Percentiles rank a stretch among this genome's conserved stretches.
phyloP scores from a whole-genome alignment of 2,329 filamentous ascomycete species.

The Alternaria angustiovoidea region DNA sequence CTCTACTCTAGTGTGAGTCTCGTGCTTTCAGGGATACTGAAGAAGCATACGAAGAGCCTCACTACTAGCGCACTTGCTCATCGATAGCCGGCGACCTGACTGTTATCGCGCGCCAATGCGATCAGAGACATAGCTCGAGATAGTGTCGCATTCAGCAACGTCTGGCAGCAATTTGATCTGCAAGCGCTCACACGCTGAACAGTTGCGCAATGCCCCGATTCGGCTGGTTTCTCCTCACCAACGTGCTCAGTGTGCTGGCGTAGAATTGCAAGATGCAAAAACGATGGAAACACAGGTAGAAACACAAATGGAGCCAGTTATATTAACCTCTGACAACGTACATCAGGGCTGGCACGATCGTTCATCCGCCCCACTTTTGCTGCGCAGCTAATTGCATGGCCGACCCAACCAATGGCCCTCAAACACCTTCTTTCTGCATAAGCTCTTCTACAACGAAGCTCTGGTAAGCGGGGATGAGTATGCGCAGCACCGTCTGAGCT shows the following conservation, averaged over 20 bases:
- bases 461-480: not conserved
- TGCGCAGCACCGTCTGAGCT: slow-evolving; percentile 7
- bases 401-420: not conserved
- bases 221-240: not conserved
- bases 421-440: not conserved
- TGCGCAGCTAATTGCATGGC: not conserved
- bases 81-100: too few species aligned
- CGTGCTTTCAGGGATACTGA: not conserved
- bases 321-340: not conserved
- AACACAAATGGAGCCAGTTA: not conserved
- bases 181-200: not conserved
- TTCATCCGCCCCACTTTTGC: not conserved
- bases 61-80: not conserved
- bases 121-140: not conserved
- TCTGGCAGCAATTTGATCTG: not conserved
- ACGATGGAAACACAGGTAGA: not conserved
- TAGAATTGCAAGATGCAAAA: not conserved
- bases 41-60: not conserved
- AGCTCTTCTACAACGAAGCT: not conserved
- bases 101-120: not conserved
- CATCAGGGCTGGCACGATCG: not conserved
- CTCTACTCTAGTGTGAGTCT: not conserved
- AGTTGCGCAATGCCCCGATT: not conserved
- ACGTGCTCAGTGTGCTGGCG: not conserved
- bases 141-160: not conserved